Percentiles rank a stretch among this genome's conserved stretches.
Evolutionary conservation across 257 asterid species (phyloP).

Genomic region (Solanum chaucha): DNA sequence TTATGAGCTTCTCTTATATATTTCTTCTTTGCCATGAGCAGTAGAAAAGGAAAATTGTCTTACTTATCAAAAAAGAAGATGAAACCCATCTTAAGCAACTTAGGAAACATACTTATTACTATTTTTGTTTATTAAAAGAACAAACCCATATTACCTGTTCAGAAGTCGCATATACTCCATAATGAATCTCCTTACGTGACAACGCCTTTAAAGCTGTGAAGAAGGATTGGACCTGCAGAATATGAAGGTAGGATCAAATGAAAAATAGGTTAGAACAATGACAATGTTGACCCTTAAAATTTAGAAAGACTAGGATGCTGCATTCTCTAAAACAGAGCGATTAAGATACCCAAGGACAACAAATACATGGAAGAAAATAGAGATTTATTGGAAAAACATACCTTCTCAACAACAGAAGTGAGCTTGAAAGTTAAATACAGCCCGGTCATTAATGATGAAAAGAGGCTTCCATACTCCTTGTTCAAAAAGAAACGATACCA

Average conservation of each 20-base stretch:
- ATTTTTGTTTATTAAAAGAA: neutral
- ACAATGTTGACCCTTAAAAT: neutral
- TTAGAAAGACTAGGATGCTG: neutral
- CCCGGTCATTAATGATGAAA: slow-evolving; percentile 82
- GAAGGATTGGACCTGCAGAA: slow-evolving; percentile 57
- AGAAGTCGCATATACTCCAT: slow-evolving; percentile 76
- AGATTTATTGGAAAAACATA: slow-evolving; percentile 8
- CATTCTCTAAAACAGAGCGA: neutral
- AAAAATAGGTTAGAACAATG: neutral
- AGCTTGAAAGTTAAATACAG: slow-evolving; percentile 83
- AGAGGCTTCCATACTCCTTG: slow-evolving; percentile 89
- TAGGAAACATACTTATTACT: neutral
- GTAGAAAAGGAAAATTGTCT: neutral
- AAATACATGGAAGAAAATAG: slow-evolving; percentile 1
- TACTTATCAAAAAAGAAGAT: neutral
- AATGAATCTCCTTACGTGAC: slow-evolving; percentile 64
- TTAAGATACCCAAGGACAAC: neutral
- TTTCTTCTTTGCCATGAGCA: slow-evolving; percentile 1
- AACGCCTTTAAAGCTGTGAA: slow-evolving; percentile 59
- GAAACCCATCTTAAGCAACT: slow-evolving; percentile 2
- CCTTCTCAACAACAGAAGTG: slow-evolving; percentile 92
- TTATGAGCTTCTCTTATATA: neutral
- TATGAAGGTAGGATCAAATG: neutral
- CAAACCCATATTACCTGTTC: slow-evolving; percentile 49
- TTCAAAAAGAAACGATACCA: slow-evolving; percentile 93